Conservation (phyloP, 768 basidiomycete species). For the Phlebiopsis flavidoalba region DNA sequence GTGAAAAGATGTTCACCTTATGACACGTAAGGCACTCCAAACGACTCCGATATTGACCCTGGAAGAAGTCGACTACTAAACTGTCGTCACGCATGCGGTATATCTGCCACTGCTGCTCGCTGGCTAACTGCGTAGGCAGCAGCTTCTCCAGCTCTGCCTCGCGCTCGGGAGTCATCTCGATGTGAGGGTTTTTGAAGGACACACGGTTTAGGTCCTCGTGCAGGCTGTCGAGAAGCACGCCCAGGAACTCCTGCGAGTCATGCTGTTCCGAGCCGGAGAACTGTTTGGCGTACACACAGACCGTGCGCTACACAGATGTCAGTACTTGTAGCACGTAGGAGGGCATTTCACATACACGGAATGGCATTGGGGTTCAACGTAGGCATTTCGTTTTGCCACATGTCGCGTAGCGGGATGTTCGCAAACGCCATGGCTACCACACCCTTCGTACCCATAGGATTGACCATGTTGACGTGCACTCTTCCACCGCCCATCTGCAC, state of each 20-base stretch:
- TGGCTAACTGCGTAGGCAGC: slow-evolving; percentile 79
- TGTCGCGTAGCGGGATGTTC: slow-evolving; percentile 67
- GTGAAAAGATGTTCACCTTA: slow-evolving; percentile 49
- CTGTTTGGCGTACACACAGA: slow-evolving; percentile 56
- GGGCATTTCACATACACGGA: slow-evolving; percentile 56
- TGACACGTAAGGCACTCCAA: slow-evolving; percentile 88
- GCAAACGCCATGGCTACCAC: slow-evolving; percentile 78
- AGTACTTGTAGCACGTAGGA: not conserved
- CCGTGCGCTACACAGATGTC: slow-evolving; percentile 40
- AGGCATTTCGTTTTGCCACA: slow-evolving; percentile 85
- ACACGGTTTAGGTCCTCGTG: slow-evolving; percentile 96
- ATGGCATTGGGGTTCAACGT: slow-evolving; percentile 78
- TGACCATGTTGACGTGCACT: slow-evolving; percentile 78
- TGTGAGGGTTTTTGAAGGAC: slow-evolving; percentile 58
- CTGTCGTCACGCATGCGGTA: slow-evolving; percentile 91
- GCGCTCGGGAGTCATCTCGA: slow-evolving; percentile 65
- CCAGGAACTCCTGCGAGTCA: slow-evolving; percentile 96
- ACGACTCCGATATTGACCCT: slow-evolving; percentile 91
- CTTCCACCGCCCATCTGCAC: slow-evolving; percentile 73
- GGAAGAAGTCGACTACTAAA: slow-evolving; percentile 94
- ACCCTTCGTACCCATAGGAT: slow-evolving; percentile 87
- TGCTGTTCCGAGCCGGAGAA: slow-evolving; percentile 90
- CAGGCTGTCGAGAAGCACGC: slow-evolving; percentile 88
- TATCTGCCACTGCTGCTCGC: slow-evolving; percentile 88
- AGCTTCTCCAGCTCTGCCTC: slow-evolving; percentile 87